phyloP scores from a whole-genome alignment of 2,329 filamentous ascomycete species.

The Zymoseptoria tritici region DNA sequence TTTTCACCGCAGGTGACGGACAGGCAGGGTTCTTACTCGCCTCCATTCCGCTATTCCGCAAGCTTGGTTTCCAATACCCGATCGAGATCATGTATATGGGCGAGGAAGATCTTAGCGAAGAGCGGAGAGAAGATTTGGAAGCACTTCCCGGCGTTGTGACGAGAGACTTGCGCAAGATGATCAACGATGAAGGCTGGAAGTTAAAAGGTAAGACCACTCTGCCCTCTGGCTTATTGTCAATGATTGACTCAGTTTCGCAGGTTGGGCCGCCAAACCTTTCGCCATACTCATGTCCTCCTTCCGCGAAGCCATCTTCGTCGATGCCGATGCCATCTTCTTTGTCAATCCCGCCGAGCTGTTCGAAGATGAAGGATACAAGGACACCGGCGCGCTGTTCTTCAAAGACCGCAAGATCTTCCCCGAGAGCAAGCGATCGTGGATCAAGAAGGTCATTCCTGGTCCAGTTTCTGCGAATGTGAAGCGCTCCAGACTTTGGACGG shows the following conservation, averaged over 20 bases:
- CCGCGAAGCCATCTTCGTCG: slow-evolving; percentile 42
- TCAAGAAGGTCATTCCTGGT: slow-evolving; percentile 38
- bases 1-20: slow-evolving; percentile 39
- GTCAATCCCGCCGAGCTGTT: slow-evolving; percentile 38
- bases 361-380: slow-evolving; percentile 35
- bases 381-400: slow-evolving; percentile 42
- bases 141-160: slow-evolving; percentile 38
- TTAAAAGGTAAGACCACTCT: slow-evolving; percentile 21
- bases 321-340: slow-evolving; percentile 39
- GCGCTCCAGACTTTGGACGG: slow-evolving; percentile 31
- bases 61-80: slow-evolving; percentile 34
- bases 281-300: slow-evolving; percentile 42
- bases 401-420: slow-evolving; percentile 39
- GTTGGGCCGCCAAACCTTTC: slow-evolving; percentile 43
- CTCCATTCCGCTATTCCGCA: slow-evolving; percentile 34
- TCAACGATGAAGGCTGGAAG: slow-evolving; percentile 39
- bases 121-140: slow-evolving; percentile 37
- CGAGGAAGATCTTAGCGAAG: slow-evolving; percentile 38
- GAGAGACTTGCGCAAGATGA: slow-evolving; percentile 39
- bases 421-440: slow-evolving; percentile 31
- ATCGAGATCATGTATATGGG: slow-evolving; percentile 39
- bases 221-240: not conserved
- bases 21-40: slow-evolving; percentile 40
- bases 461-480: slow-evolving; percentile 37
- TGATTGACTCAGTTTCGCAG: slow-evolving; percentile 9